Evolutionary conservation across 768 basidiomycete genomes (phyloP).

Genomic region (Leucocoprinus leucothites): DNA sequence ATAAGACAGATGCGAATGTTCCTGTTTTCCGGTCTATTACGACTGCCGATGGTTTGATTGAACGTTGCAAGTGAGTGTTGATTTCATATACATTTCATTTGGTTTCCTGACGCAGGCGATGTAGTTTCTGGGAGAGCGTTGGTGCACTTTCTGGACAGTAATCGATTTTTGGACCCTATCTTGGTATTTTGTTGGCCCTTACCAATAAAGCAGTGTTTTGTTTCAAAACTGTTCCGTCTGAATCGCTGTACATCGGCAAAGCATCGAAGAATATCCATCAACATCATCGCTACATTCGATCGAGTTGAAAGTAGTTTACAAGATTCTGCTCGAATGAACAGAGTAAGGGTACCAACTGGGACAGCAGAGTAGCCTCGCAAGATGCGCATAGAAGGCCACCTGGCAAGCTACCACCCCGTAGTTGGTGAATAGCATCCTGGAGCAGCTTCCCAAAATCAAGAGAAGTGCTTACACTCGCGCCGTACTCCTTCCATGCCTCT

Average conservation of each 20-base stretch:
- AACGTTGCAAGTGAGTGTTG: constrained; percentile 9
- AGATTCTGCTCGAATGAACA: neutral
- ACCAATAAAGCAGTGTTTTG: too few relatives aligned
- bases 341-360: neutral
- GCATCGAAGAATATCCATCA: too few relatives aligned
- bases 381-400: neutral
- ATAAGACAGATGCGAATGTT: constrained; percentile 28
- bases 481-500: neutral
- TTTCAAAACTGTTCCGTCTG: too few relatives aligned
- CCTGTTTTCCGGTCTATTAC: constrained; percentile 14
- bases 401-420: neutral
- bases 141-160: constrained; percentile 1
- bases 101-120: neutral
- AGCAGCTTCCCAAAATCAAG: neutral
- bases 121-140: constrained; percentile 8
- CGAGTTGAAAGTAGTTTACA: neutral
- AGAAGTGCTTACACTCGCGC: neutral
- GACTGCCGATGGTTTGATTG: neutral
- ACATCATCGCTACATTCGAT: too few relatives aligned
- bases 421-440: neutral
- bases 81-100: too few relatives aligned
- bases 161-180: too few relatives aligned
- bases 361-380: neutral
- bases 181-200: too few relatives aligned
- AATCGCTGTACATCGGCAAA: too few relatives aligned